Evolutionary conservation across 2,329 filamentous ascomycete species (phyloP), one percentile per base, ranked within the genome.

Genomic region (Alternaria alternata): DNA sequence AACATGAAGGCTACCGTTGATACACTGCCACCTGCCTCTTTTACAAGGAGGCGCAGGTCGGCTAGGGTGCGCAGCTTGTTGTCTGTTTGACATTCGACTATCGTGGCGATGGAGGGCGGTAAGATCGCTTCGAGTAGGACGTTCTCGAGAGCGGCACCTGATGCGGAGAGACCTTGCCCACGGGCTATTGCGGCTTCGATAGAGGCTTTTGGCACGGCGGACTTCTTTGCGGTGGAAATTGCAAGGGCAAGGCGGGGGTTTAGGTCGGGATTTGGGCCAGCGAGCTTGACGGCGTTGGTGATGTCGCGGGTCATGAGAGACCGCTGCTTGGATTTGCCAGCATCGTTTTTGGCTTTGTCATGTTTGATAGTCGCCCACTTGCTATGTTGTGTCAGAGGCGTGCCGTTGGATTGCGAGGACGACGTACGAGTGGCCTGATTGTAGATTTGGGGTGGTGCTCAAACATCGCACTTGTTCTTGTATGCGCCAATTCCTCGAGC

Each of bases 351-450:
- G 52, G 90, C 93, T 80, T 99, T 99, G 78, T 95, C 93, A 79
- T 98, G 95, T 75, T 90, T 92, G 81, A 97, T 98, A 74, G 95
- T 96, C 59, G 93, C 93, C 95, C 95, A 99, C 77, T 93, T 91
- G 79, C 90, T 97, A 22, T 20, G 5, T 26, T 54, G n/a, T 41
- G 48, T 46, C 26, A 42, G 22, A 22, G 0, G 1, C n/a, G 32
- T 36, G 46, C 8, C 3, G 16, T 26, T 49, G 20, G 8, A 11
- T 18, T 38, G 20, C 5, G 8, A 41, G 18, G 24, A 26, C 7
- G 22, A 58, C 73, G n/a, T 72, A 76, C 73, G 73, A 75, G 58
- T 78, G 75, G 32, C 76, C 76, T 42, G 76, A 78, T 55, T 65
- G 68, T 16, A 62, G 49, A 20, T 52, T 55, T 32, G 74, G 60